phyloP scores from a whole-genome alignment of 768 basidiomycete species.

The Austroboletus festivus region DNA sequence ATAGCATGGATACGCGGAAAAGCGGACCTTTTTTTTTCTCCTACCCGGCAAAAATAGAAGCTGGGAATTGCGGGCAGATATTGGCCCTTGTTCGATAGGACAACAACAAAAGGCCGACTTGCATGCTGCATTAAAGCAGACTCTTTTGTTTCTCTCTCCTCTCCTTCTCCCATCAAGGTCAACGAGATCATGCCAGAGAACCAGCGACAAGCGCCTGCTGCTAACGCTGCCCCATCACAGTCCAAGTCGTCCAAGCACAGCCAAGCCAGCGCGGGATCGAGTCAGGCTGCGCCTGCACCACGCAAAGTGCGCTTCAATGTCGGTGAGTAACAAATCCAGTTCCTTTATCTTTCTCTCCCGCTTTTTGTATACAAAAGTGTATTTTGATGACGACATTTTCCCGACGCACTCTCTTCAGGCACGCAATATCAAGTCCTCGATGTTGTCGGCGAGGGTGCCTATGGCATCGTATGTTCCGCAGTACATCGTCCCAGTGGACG shows the following conservation, averaged over 20 bases:
- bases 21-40: background rate
- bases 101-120: conserved; percentile 13
- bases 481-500: conserved; percentile 81
- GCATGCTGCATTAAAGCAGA: background rate
- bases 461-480: conserved; percentile 94
- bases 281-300: conserved; percentile 53
- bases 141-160: background rate
- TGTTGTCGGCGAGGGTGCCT: conserved; percentile 88
- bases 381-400: no score
- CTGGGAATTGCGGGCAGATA: background rate
- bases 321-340: conserved; percentile 44
- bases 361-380: no score
- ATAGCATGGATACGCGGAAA: conserved; percentile 2
- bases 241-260: conserved; percentile 44
- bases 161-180: background rate
- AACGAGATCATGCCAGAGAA: conserved; percentile 28
- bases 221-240: conserved; percentile 14
- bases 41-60: background rate
- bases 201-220: conserved; percentile 14
- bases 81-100: conserved; percentile 19
- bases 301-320: conserved; percentile 90
- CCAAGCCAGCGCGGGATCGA: conserved; percentile 43
- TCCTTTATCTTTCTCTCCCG: background rate
- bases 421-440: conserved; percentile 82
- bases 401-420: conserved; percentile 41